A percentile compares a stretch with the other conserved stretches of the same genome.
Evolutionary conservation across 2,329 filamentous ascomycete species (phyloP).

Genomic region (Leptodontidium sp.): DNA sequence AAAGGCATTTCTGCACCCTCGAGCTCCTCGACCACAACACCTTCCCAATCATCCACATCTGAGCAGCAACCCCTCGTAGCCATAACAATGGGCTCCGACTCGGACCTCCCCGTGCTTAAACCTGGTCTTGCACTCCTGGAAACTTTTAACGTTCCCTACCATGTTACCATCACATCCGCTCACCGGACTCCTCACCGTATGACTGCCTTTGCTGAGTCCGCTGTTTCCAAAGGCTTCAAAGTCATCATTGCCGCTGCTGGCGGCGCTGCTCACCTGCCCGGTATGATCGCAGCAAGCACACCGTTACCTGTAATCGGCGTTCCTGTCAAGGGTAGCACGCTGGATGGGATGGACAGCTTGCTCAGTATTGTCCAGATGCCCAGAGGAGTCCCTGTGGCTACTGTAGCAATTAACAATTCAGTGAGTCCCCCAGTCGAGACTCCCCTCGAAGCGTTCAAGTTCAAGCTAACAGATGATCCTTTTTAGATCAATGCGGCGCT

Average conservation of each 20-base stretch:
- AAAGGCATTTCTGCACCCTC: conserved; percentile 50
- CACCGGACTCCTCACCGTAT: conserved; percentile 78
- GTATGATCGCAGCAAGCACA: conserved; percentile 78
- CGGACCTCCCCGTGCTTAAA: conserved; percentile 77
- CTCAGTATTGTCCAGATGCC: conserved; percentile 83
- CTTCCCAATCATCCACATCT: not conserved
- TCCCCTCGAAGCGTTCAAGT: not conserved
- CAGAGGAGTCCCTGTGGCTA: conserved; percentile 74
- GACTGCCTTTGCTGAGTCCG: conserved; percentile 64
- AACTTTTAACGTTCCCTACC: conserved; percentile 76
- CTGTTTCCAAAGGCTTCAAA: conserved; percentile 41
- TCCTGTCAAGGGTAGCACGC: conserved; percentile 75
- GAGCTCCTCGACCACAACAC: conserved; percentile 45
- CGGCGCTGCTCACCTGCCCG: conserved; percentile 77
- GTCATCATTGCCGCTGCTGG: conserved; percentile 67
- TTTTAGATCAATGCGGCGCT: conserved; percentile 68
- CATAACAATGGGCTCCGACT: conserved; percentile 82
- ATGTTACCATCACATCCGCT: conserved; percentile 80
- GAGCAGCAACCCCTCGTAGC: conserved; percentile 65
- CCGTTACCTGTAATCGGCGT: conserved; percentile 80
- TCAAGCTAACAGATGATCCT: not conserved
- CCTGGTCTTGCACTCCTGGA: conserved; percentile 58
- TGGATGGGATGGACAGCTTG: conserved; percentile 77
- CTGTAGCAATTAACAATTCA: conserved; percentile 82
- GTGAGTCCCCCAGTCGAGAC: conserved; percentile 49